Evolutionary conservation across 1,139 yeast species (phyloP).

Genomic region (Suhomyces chickasaworum): DNA sequence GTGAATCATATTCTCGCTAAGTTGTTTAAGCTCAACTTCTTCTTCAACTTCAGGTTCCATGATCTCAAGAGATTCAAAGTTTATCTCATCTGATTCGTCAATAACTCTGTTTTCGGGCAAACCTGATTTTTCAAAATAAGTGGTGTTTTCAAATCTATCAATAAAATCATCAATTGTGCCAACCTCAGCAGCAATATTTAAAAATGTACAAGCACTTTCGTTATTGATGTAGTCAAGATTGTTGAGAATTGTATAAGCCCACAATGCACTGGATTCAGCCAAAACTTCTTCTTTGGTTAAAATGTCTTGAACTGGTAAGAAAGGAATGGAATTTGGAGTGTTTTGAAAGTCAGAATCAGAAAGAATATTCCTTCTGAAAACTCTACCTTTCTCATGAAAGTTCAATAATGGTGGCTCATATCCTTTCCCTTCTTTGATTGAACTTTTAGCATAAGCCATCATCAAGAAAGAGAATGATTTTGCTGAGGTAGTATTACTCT

Average conservation of each 20-base stretch:
- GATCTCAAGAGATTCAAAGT: neutral
- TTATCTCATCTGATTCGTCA: slow-evolving; percentile 23
- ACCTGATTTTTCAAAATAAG: slow-evolving; percentile 42
- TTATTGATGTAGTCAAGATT: slow-evolving; percentile 46
- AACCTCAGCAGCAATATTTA: slow-evolving; percentile 54
- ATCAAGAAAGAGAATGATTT: slow-evolving; percentile 56
- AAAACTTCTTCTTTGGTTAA: slow-evolving; percentile 46
- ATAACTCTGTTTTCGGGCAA: slow-evolving; percentile 22
- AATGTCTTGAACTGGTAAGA: slow-evolving; percentile 60
- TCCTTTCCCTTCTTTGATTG: slow-evolving; percentile 14
- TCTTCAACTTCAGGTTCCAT: slow-evolving; percentile 9
- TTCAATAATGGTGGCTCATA: slow-evolving; percentile 40
- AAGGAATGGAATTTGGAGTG: slow-evolving; percentile 53
- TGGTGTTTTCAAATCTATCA: slow-evolving; percentile 49
- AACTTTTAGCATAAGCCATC: slow-evolving; percentile 55
- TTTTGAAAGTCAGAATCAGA: slow-evolving; percentile 26
- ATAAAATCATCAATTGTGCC: slow-evolving; percentile 52
- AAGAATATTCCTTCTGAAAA: slow-evolving; percentile 49
- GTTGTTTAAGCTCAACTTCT: slow-evolving; percentile 1
- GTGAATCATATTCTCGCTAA: neutral
- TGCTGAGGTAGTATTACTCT: slow-evolving; percentile 38
- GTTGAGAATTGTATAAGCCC: slow-evolving; percentile 54
- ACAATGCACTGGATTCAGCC: slow-evolving; percentile 78
- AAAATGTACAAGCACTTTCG: slow-evolving; percentile 50
- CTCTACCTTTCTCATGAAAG: slow-evolving; percentile 47